Evolutionary conservation across 2,329 filamentous ascomycete species (phyloP).

Genomic region (Trichophyton equinum): DNA sequence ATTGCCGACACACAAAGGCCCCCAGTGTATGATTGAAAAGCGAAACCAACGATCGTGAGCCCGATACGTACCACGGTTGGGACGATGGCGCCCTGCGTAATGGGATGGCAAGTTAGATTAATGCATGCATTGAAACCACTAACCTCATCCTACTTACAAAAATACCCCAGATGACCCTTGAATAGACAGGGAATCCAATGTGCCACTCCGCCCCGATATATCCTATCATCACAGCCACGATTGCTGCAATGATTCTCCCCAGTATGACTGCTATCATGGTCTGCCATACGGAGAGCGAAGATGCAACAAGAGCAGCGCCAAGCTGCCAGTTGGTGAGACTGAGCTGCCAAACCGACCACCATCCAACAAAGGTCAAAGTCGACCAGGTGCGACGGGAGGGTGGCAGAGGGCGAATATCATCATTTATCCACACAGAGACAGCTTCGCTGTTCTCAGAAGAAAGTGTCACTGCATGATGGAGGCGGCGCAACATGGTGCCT

Average conservation of each 20-base stretch:
- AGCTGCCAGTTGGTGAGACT: constrained; percentile 24
- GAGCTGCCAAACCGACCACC: constrained; percentile 38
- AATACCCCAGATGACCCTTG: constrained; percentile 33
- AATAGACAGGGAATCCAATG: constrained; percentile 34
- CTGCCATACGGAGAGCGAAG: constrained; percentile 25
- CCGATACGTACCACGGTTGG: constrained; percentile 28
- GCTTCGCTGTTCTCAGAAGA: background rate
- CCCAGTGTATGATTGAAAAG: constrained; percentile 24
- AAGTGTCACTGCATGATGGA: background rate
- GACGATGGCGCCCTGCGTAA: background rate
- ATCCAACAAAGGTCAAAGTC: constrained; percentile 34
- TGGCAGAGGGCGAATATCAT: constrained; percentile 41
- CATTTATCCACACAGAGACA: constrained; percentile 29
- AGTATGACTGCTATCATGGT: constrained; percentile 21
- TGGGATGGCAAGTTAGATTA: background rate
- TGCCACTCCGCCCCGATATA: constrained; percentile 32
- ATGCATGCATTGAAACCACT: background rate
- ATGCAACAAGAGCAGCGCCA: constrained; percentile 24
- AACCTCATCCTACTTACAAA: constrained; percentile 30
- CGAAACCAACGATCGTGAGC: constrained; percentile 21
- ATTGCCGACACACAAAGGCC: constrained; percentile 23
- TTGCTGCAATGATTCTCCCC: constrained; percentile 28
- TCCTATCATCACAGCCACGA: constrained; percentile 27
- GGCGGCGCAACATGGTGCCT: background rate
- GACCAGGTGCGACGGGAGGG: constrained; percentile 33